Evolutionary conservation across 1,284 basidiomycete species (phyloP), one percentile per base, ranked within the genome.

Genomic region (Lentinus polychrous): DNA sequence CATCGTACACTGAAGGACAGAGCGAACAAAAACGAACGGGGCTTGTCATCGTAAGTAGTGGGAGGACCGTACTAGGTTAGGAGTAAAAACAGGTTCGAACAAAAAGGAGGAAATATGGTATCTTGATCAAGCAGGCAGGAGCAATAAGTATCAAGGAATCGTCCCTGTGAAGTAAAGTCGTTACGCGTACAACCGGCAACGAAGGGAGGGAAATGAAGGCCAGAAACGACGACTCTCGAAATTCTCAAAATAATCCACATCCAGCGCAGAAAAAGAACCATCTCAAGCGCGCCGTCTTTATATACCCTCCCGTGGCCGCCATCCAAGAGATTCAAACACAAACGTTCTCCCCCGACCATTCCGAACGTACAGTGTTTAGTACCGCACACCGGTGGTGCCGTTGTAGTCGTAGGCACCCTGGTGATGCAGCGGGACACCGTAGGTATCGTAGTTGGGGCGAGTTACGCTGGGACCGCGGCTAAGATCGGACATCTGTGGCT

Each of bases 401-500:
- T 56, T 55, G 55, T 66, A 60, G 43, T 67, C 66, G 55, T 69
- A 70, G 45, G 62, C 57, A 44, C 68, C 70, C 60, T 79, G 76
- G 55, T 83, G 76, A 58, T 84, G 81, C 52, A 78, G 68, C 36
- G 81, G 80, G 22, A 81, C 71, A 46, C 71, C 73, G 50, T 72
- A 72, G 46, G 65, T 65, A 55, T 81, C 78, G 57, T 81, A 80
- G 46, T 62, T 57, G 48, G 32, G 27, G n/a, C 61, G 66, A 55
- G 52, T 62, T 53, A 66, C 33, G 60, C 67, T 71, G 50, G 66
- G 71, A 22, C 74, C 74, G 45, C 67, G 71, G 40, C 59, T 55
- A n/a, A 76, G 62, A 27, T 86, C 75, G 43, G 77, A 70, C 81
- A 84, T 84, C 56, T 71, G 74, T 8, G 83, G 83, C 53, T 74